Evolutionary conservation across 83 land plant species (phyloP), one percentile per base, ranked within the genome.

Genomic region (Isoetes engelmannii): DNA sequence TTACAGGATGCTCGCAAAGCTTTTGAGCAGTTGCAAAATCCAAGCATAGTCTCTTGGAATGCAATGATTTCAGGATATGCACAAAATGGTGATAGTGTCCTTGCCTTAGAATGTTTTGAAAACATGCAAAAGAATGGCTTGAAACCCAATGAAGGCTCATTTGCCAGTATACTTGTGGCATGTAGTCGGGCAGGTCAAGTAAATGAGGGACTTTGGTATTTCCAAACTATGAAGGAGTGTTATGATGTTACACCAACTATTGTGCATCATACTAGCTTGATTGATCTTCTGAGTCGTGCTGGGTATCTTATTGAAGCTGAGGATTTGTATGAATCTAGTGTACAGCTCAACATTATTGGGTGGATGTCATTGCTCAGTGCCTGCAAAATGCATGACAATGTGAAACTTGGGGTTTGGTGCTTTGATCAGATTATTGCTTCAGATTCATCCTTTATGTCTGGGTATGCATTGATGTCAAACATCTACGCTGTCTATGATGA

Each of bases 211-310:
- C 18, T 18, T 15, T 7, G 5, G 21, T 69, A 46, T 44, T 74
- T 68, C 68, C 17, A 61, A 53, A 63, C 72, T 4, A 79, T 79
- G 81, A 69, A n/a, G 12, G 12, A 44, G 44, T 58, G 60, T 43
- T 48, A 74, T 68, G 68, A 49, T 7, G 41, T 73, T 15, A 46
- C 41, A 6, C 67, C 72, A 19, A 44, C 42, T 5, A 28, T 69
- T 41, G 77, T 73, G 46, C 81, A 74, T 45, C 74, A 74, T 57
- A 75, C 60, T 5, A 73, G 77, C 53, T 57, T 74, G 81, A 73
- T 74, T 43, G 81, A 79, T 64, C 57, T 74, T 7, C 67, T 60
- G 73, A 73, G 72, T 6, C 72, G 81, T 19, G 79, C 78, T 5
- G 78, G 81, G 37, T 70, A 74, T 45, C 66, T 79, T 48, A 60